Conservation (phyloP, 352 stramenopile species). For the Globisporangium orthogonon region DNA sequence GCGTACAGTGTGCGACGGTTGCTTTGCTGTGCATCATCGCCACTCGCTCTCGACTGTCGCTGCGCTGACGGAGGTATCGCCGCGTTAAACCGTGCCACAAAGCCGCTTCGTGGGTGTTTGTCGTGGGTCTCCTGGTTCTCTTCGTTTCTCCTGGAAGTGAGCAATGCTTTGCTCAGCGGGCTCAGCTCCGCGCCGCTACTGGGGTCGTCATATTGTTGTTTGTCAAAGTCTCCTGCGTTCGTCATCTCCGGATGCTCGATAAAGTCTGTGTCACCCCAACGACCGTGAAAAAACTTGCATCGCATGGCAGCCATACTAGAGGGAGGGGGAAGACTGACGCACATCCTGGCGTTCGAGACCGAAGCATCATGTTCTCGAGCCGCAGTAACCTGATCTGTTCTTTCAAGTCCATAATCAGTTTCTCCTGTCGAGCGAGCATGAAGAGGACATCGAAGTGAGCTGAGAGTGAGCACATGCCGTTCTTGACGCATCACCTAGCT, state of each 20-base stretch:
- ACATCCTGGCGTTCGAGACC: constrained; percentile 61
- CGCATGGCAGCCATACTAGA: too few species aligned
- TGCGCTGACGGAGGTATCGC: background rate
- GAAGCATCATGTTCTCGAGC: constrained; percentile 66
- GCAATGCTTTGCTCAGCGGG: constrained; percentile 14
- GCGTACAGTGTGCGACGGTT: constrained; percentile 10
- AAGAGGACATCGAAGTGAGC: background rate
- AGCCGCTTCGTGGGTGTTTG: background rate
- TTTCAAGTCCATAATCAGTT: constrained; percentile 60
- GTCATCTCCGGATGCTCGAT: constrained; percentile 24
- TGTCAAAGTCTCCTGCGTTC: background rate
- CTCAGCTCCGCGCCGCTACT: constrained; percentile 1
- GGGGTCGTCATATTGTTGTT: background rate
- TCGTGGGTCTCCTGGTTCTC: constrained; percentile 12
- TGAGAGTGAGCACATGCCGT: background rate
- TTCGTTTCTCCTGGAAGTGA: constrained; percentile 9
- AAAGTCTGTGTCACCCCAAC: constrained; percentile 27
- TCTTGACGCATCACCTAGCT: too few species aligned
- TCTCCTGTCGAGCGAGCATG: constrained; percentile 29
- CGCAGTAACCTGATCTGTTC: constrained; percentile 63
- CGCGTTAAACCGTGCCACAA: background rate
- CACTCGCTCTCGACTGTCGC: constrained; percentile 12
- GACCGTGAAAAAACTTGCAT: background rate
- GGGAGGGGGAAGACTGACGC: constrained; percentile 1
- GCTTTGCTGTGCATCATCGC: background rate